phyloP scores from a whole-genome alignment of 2,329 filamentous ascomycete species.

The Verticillium dahliae region DNA sequence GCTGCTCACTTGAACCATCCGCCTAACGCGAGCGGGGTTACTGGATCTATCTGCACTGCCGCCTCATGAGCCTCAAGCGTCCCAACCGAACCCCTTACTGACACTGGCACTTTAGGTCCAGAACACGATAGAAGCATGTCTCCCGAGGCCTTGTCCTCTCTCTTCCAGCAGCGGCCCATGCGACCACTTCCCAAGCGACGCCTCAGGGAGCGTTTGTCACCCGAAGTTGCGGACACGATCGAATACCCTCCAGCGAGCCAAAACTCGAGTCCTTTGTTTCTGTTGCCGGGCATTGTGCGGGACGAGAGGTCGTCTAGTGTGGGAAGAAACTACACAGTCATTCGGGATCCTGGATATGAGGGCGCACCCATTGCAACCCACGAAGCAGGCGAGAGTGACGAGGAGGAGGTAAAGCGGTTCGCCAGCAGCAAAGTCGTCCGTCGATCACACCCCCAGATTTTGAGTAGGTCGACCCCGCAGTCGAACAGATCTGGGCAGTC shows the following conservation, averaged over 20 bases:
- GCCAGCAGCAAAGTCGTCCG: slow-evolving; percentile 33
- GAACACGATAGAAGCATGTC: slow-evolving; percentile 47
- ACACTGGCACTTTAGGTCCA: slow-evolving; percentile 25
- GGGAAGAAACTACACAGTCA: slow-evolving; percentile 7
- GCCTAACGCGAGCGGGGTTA: too few species aligned
- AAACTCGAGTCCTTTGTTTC: slow-evolving; percentile 68
- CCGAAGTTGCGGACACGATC: slow-evolving; percentile 76
- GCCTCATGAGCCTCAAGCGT: too few species aligned
- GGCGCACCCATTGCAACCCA: slow-evolving; percentile 22
- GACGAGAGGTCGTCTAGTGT: slow-evolving; percentile 17
- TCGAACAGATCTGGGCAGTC: slow-evolving; percentile 36
- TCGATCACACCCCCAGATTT: slow-evolving; percentile 39
- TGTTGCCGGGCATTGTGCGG: slow-evolving; percentile 42
- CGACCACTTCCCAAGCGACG: slow-evolving; percentile 85
- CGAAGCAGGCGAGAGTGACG: slow-evolving; percentile 53
- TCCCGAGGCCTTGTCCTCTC: slow-evolving; percentile 69
- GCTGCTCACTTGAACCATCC: too few species aligned
- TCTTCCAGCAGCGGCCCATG: slow-evolving; percentile 87
- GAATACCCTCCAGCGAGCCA: slow-evolving; percentile 73
- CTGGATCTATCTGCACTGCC: too few species aligned
- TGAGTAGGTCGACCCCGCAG: slow-evolving; percentile 33
- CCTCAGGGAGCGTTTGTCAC: slow-evolving; percentile 79
- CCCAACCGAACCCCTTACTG: neutral
- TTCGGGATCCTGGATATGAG: slow-evolving; percentile 14
- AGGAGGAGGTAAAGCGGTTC: slow-evolving; percentile 40